These are phyloP conservation scores for Kwoniella sp. DNA, from an alignment of 768 basidiomycete genomes.

Conservation along the genomic window DNA sequence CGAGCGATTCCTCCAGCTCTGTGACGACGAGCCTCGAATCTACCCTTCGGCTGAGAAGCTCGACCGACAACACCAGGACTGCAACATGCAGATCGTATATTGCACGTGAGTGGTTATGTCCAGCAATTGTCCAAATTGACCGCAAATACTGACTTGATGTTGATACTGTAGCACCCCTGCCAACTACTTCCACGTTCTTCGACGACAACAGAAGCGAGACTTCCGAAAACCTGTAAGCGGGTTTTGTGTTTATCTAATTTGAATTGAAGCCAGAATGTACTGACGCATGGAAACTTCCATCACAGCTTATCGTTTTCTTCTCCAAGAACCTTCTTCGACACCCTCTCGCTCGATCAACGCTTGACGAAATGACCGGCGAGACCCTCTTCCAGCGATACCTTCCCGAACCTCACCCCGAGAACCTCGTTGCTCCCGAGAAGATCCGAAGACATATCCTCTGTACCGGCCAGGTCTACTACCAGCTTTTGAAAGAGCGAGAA, in stretches of 20 bases:
- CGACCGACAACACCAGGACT: slow-evolving; percentile 95
- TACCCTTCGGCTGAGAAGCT: slow-evolving; percentile 87
- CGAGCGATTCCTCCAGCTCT: slow-evolving; percentile 95
- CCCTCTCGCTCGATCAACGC: slow-evolving; percentile 80
- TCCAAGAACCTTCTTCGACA: slow-evolving; percentile 94
- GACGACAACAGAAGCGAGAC: slow-evolving; percentile 94
- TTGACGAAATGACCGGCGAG: slow-evolving; percentile 85
- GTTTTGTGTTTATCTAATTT: background rate
- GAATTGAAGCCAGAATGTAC: background rate
- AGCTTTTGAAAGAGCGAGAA: slow-evolving; percentile 85
- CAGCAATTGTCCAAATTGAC: too few species aligned
- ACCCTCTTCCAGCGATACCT: slow-evolving; percentile 92
- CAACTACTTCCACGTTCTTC: slow-evolving; percentile 97
- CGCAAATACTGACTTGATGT: background rate
- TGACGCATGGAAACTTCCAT: background rate
- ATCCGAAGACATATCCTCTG: slow-evolving; percentile 91
- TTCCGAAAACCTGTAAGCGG: slow-evolving; percentile 87
- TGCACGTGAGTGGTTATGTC: slow-evolving; percentile 81
- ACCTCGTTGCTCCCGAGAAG: slow-evolving; percentile 74
- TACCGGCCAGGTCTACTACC: slow-evolving; percentile 93
- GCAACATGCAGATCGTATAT: slow-evolving; percentile 99
- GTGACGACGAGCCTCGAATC: slow-evolving; percentile 90
- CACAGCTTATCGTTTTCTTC: slow-evolving; percentile 88
- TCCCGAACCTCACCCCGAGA: slow-evolving; percentile 74
- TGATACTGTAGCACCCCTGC: slow-evolving; percentile 73